Percentiles rank a stretch among this genome's conserved stretches.
phyloP scores from a whole-genome alignment of 495 filamentous ascomycete species.

The Penicillium angulare region DNA sequence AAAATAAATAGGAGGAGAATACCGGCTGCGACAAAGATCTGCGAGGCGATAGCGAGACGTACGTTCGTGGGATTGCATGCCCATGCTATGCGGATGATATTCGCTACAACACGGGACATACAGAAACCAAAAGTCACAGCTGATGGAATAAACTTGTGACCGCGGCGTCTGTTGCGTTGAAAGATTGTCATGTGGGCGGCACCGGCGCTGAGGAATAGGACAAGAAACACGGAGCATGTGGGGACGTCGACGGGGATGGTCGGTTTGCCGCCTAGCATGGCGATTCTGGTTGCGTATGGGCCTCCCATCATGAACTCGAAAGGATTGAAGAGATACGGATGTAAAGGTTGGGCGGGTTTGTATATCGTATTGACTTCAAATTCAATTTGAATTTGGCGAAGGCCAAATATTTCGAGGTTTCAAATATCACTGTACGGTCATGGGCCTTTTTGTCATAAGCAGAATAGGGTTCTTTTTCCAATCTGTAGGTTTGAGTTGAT shows the following conservation, averaged over 20 bases:
- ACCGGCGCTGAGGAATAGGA: slow-evolving; percentile 59
- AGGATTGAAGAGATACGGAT: no score
- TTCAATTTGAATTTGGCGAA: no score
- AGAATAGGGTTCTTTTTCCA: no score
- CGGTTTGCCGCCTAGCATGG: slow-evolving; percentile 60
- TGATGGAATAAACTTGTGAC: slow-evolving; percentile 71
- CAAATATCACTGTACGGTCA: no score
- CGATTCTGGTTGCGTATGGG: slow-evolving; percentile 43
- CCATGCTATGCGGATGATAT: slow-evolving; percentile 60
- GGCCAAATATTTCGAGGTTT: no score
- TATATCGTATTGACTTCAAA: no score
- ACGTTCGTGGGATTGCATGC: slow-evolving; percentile 42
- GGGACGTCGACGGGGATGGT: slow-evolving; percentile 59
- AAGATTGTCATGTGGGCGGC: slow-evolving; percentile 65
- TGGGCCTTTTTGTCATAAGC: no score
- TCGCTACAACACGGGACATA: slow-evolving; percentile 65
- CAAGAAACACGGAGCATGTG: slow-evolving; percentile 61
- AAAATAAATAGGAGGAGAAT: slow-evolving; percentile 76
- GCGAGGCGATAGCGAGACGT: slow-evolving; percentile 63
- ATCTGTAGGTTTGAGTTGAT: no score
- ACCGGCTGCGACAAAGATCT: slow-evolving; percentile 74
- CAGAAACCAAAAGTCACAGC: slow-evolving; percentile 75
- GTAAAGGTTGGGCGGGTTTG: no score
- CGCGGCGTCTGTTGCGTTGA: slow-evolving; percentile 51
- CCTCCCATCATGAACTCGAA: slow-evolving; percentile 11